These are phyloP conservation scores for Prunus davidiana DNA, from an alignment of 306 rosid species.

Conservation along the genomic window DNA sequence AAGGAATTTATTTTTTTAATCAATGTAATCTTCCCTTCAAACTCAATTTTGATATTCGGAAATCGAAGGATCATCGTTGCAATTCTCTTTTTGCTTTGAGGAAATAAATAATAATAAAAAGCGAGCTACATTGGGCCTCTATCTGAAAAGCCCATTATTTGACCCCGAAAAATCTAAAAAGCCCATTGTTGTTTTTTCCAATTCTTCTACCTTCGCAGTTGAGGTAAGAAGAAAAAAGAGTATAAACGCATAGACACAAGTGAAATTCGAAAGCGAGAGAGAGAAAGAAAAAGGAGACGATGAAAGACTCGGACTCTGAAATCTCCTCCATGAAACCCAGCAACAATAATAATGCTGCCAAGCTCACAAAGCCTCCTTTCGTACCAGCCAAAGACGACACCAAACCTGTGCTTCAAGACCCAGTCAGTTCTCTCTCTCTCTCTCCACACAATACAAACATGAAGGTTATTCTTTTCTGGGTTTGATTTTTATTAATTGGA, in stretches of 20 bases:
- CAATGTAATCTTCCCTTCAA: too few species aligned
- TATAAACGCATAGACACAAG: neutral
- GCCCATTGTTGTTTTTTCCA: neutral
- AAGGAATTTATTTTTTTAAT: too few species aligned
- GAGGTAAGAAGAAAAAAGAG: neutral
- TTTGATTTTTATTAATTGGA: neutral
- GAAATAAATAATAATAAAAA: too few species aligned
- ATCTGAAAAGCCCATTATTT: neutral
- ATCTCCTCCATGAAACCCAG: conserved; percentile 40
- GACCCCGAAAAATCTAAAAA: neutral
- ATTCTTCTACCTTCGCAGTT: neutral
- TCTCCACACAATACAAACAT: neutral
- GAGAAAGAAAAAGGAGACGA: conserved; percentile 1
- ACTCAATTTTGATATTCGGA: too few species aligned
- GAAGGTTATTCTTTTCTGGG: neutral
- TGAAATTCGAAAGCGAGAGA: neutral
- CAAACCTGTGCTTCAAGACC: conserved; percentile 87
- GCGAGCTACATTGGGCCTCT: neutral
- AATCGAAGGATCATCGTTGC: neutral
- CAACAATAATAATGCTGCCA: neutral
- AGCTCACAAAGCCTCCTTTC: conserved; percentile 54
- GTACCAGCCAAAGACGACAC: conserved; percentile 82
- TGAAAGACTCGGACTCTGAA: conserved; percentile 46
- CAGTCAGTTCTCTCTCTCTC: conserved; percentile 34
- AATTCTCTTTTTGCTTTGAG: neutral